Evolutionary conservation across 2,329 filamentous ascomycete species (phyloP), one percentile per base, ranked within the genome.

Genomic region (Aspergillus quadrilineatus): DNA sequence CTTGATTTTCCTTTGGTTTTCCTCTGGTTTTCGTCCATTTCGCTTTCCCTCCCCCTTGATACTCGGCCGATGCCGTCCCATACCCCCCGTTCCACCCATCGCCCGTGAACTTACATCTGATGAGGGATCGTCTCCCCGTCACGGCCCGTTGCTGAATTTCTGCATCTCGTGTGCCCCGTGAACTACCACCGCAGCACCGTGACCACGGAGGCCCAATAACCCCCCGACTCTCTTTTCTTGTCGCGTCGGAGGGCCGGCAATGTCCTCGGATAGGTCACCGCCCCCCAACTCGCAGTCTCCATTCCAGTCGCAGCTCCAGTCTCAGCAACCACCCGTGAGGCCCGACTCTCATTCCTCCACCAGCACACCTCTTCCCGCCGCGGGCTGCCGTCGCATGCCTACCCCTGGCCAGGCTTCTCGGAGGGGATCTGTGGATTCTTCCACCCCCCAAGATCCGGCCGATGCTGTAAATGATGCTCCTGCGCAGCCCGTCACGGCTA

Each of bases 401-500:
- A 55, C 64, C 52, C 55, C 61, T 60, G 58, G 58, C 79, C 17
- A 89, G 45, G 56, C 60, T 44, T 65, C 63, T 53, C 63, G 62
- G 46, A 61, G 60, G 55, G 63, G 60, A 43, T 65, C 60, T 50
- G 57, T 57, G 55, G 63, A 61, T 55, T 60, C 62, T 53, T 53
- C 60, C 50, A 60, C 60, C 50, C 59, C 55, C 50, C 62, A 60
- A 60, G 56, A 53, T 52, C 51, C 57, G 41, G 45, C 65, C 22
- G 59, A 67, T 53, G 65, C 71, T 62, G 22, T 22, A 22, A 71
- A 74, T 69, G 73, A 73, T 54, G 66, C 65, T 57, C 68, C 71
- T 44, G 73, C 74, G 15, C 69, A 72, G 65, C 73, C 74, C 53
- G 78, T 78, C 76, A 77, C 76, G 56, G 68, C 73, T 53, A 74